These are phyloP conservation scores for Saccharum spontaneum DNA, from an alignment of 176 grass and related monocot genomes.

Conservation along the genomic window DNA sequence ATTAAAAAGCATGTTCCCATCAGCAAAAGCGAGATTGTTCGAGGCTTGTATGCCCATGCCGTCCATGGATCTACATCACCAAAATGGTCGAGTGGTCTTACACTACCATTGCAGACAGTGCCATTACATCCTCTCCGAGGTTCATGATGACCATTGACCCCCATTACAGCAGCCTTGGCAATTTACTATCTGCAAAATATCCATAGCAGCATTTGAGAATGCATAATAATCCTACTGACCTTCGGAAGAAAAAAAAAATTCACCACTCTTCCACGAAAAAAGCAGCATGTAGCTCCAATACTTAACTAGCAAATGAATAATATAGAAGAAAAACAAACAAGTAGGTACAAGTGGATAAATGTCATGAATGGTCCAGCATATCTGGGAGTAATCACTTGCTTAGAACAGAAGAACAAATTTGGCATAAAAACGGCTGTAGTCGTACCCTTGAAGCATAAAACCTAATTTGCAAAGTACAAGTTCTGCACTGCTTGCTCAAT, in stretches of 20 bases:
- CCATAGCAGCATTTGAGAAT: slow-evolving; percentile 18
- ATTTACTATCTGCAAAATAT: slow-evolving; percentile 34
- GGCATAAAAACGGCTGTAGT: background rate
- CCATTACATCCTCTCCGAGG: slow-evolving; percentile 39
- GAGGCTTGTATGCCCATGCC: slow-evolving; percentile 93
- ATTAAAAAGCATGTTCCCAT: slow-evolving; percentile 88
- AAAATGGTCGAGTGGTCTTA: slow-evolving; percentile 49
- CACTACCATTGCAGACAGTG: slow-evolving; percentile 45
- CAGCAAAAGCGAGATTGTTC: slow-evolving; percentile 78
- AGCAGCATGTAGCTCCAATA: background rate
- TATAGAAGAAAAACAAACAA: background rate
- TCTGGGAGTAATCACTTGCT: slow-evolving; percentile 19
- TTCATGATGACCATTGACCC: slow-evolving; percentile 58
- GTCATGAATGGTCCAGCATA: slow-evolving; percentile 27
- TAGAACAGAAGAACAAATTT: background rate
- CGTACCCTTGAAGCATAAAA: slow-evolving; percentile 5
- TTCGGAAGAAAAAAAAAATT: background rate
- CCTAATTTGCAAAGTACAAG: background rate
- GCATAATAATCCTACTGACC: slow-evolving; percentile 15
- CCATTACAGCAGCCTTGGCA: slow-evolving; percentile 41
- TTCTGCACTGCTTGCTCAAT: background rate
- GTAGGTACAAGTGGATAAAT: slow-evolving; percentile 19
- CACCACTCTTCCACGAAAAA: background rate
- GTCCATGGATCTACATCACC: slow-evolving; percentile 92
- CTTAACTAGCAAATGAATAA: slow-evolving; percentile 19